Conservation (phyloP, 2,329 filamentous ascomycete species). For the Neonectria magnoliae region DNA sequence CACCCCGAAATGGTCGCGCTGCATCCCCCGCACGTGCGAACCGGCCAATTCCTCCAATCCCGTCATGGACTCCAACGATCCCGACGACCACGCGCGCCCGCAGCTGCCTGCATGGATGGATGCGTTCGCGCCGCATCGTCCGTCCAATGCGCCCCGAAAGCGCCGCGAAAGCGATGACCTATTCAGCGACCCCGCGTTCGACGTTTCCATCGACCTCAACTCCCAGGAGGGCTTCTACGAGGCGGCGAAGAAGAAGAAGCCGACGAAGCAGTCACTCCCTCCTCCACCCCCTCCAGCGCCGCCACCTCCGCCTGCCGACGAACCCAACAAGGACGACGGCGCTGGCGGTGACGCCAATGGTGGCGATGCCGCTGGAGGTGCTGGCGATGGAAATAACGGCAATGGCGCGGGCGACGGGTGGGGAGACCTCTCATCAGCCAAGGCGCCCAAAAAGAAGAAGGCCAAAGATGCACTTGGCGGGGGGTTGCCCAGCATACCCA, state of each 20-base stretch:
- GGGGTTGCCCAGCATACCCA: constrained; percentile 42
- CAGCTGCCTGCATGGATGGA: constrained; percentile 34
- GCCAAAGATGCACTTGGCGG: constrained; percentile 51
- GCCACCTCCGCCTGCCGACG: constrained; percentile 38
- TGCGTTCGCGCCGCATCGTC: constrained; percentile 35
- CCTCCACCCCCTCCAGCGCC: constrained; percentile 45
- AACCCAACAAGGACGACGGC: constrained; percentile 39
- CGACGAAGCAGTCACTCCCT: constrained; percentile 49
- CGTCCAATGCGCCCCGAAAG: constrained; percentile 34
- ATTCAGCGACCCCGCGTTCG: constrained; percentile 57
- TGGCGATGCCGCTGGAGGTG: constrained; percentile 48
- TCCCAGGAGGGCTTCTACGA: constrained; percentile 65
- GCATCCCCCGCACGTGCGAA: constrained; percentile 39
- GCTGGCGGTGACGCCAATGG: constrained; percentile 49
- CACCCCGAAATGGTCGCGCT: constrained; percentile 51
- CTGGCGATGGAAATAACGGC: constrained; percentile 47
- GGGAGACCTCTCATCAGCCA: constrained; percentile 39
- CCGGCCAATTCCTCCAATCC: constrained; percentile 31
- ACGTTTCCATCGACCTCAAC: constrained; percentile 65
- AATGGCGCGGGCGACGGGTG: constrained; percentile 45
- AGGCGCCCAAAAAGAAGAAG: constrained; percentile 55
- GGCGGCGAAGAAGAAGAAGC: constrained; percentile 67
- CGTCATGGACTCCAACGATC: constrained; percentile 46
- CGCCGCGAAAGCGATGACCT: constrained; percentile 47
- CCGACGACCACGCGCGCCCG: constrained; percentile 45